A percentile compares a stretch with the other conserved stretches of the same genome.
Evolutionary conservation across 495 filamentous ascomycete species (phyloP).

Genomic region (Trichocladium uniseriatum): DNA sequence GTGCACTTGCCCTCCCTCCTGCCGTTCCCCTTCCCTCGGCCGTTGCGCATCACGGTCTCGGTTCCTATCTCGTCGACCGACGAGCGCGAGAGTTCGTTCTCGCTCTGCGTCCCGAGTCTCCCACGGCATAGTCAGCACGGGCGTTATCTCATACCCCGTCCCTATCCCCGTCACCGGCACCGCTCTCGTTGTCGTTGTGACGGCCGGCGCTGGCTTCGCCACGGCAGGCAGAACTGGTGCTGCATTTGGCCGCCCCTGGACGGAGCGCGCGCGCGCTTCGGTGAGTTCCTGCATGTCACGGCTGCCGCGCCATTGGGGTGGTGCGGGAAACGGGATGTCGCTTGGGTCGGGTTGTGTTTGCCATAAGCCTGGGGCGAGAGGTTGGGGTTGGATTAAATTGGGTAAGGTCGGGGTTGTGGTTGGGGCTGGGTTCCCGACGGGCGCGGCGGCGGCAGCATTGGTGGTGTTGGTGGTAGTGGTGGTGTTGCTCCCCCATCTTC

Average conservation of each 20-base stretch:
- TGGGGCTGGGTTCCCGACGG: no score
- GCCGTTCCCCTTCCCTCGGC: no score
- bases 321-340: conserved; percentile 2
- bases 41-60: no score
- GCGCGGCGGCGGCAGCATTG: not conserved
- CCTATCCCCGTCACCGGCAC: no score
- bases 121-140: not conserved
- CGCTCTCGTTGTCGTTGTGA: no score
- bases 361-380: not conserved
- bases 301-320: conserved; percentile 11
- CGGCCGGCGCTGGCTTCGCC: not conserved
- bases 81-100: no score
- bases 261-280: conserved; percentile 14
- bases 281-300: conserved; percentile 15
- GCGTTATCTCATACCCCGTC: not conserved
- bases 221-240: conserved; percentile 1
- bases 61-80: no score
- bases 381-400: not conserved
- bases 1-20: not conserved
- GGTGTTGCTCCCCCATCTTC: no score
- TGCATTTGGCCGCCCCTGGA: conserved; percentile 1
- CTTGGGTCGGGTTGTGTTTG: not conserved
- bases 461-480: no score
- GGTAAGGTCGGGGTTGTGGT: not conserved
- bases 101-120: no score